phyloP scores from a whole-genome alignment of 1,284 basidiomycete genomes.

The Trichosporon sp. region DNA sequence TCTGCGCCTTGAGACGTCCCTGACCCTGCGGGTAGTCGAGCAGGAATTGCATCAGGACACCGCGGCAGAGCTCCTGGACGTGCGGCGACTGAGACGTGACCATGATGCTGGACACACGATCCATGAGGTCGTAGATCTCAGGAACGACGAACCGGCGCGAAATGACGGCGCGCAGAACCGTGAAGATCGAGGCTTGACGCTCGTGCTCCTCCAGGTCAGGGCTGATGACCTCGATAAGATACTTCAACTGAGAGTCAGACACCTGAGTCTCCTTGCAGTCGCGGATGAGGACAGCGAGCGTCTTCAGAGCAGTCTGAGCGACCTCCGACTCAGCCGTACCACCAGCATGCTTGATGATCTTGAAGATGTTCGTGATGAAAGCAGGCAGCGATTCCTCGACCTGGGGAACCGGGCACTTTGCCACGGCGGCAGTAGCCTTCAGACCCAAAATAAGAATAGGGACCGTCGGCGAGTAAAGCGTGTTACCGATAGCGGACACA shows the following conservation, averaged over 20 bases:
- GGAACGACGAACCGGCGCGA: constrained; percentile 85
- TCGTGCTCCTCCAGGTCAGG: constrained; percentile 91
- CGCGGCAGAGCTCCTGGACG: constrained; percentile 86
- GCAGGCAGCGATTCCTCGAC: constrained; percentile 74
- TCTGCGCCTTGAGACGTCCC: constrained; percentile 76
- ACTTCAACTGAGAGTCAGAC: constrained; percentile 82
- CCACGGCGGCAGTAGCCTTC: constrained; percentile 72
- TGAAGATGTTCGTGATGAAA: constrained; percentile 78
- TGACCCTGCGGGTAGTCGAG: constrained; percentile 98
- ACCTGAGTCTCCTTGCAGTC: constrained; percentile 74
- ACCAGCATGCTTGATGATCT: constrained; percentile 76
- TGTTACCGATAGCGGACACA: constrained; percentile 82
- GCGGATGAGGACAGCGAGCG: constrained; percentile 77
- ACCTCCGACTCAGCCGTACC: constrained; percentile 79
- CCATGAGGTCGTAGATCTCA: constrained; percentile 97
- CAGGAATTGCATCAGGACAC: constrained; percentile 86
- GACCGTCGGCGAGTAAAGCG: constrained; percentile 77
- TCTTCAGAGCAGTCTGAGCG: constrained; percentile 81
- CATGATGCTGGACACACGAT: constrained; percentile 86
- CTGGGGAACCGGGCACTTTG: constrained; percentile 75
- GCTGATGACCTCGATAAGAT: constrained; percentile 73
- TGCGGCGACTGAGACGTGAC: constrained; percentile 87
- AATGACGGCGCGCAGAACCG: constrained; percentile 86
- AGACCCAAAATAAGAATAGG: constrained; percentile 74
- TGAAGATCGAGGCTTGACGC: constrained; percentile 82